Evolutionary conservation across 192 early-diverging fungal species (phyloP).

Genomic region (Geranomyces variabilis): DNA sequence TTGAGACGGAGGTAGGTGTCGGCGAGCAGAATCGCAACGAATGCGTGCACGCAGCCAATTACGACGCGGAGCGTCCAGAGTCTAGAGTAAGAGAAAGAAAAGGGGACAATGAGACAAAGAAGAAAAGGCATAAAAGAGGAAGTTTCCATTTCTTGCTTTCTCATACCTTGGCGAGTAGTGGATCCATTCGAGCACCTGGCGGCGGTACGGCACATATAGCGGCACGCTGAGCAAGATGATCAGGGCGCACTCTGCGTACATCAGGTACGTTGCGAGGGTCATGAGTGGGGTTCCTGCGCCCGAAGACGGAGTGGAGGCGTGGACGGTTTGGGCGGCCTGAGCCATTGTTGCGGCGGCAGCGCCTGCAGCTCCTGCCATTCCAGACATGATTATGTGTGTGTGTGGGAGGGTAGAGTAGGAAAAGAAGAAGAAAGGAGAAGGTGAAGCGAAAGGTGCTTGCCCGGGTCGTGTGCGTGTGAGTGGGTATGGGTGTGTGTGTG

Average conservation of each 20-base stretch:
- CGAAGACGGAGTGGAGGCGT: conserved; percentile 25
- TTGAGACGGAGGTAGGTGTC: conserved; percentile 41
- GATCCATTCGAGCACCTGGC: conserved; percentile 30
- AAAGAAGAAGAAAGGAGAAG: background rate
- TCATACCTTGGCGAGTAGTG: conserved; percentile 34
- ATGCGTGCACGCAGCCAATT: conserved; percentile 30
- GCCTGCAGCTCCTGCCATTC: conserved; percentile 19
- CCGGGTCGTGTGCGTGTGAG: no score
- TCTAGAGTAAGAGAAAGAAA: background rate
- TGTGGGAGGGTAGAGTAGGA: background rate
- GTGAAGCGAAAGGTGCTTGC: no score
- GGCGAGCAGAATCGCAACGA: conserved; percentile 28
- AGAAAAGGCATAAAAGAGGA: no score
- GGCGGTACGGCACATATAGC: conserved; percentile 33
- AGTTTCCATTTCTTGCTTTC: background rate
- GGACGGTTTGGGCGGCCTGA: conserved; percentile 22
- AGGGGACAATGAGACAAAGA: no score
- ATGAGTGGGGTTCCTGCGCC: conserved; percentile 35
- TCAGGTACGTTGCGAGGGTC: conserved; percentile 26
- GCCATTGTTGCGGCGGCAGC: conserved; percentile 13
- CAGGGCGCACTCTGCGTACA: conserved; percentile 31
- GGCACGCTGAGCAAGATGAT: conserved; percentile 32
- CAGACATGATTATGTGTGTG: conserved; percentile 6
- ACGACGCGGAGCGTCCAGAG: conserved; percentile 36
- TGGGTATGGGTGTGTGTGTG: no score